These are phyloP conservation scores for Lathyrus aphaca DNA, from an alignment of 306 rosid genomes.

Conservation along the genomic window DNA sequence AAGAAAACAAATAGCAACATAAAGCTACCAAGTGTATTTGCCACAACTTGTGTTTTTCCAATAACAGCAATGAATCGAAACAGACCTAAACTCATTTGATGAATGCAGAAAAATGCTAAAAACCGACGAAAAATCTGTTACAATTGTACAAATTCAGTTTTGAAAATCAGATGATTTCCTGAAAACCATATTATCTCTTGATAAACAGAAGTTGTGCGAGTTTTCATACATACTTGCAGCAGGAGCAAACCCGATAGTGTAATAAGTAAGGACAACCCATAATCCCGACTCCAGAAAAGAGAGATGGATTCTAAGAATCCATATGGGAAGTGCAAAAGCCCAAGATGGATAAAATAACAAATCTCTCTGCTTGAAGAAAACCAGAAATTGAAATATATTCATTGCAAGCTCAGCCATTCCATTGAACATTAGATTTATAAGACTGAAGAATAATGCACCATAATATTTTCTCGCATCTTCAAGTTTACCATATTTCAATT, in stretches of 20 bases:
- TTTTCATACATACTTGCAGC: constrained; percentile 66
- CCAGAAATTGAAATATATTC: constrained; percentile 65
- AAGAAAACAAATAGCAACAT: constrained; percentile 66
- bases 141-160: constrained; percentile 17
- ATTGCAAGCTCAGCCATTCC: constrained; percentile 73
- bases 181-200: constrained; percentile 19
- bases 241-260: constrained; percentile 88
- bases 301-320: constrained; percentile 70
- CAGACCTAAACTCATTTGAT: constrained; percentile 77
- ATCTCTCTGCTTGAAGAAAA: constrained; percentile 80
- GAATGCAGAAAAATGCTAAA: constrained; percentile 75
- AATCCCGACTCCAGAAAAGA: constrained; percentile 76
- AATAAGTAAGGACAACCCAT: too few relatives aligned
- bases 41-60: constrained; percentile 74
- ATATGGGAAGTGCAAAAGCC: constrained; percentile 79
- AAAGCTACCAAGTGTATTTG: constrained; percentile 75
- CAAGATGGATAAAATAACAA: constrained; percentile 63
- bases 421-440: too few relatives aligned
- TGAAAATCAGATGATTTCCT: constrained; percentile 15
- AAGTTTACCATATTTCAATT: too few relatives aligned
- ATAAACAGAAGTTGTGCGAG: not conserved
- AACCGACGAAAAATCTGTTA: constrained; percentile 79
- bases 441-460: too few relatives aligned
- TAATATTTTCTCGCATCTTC: too few relatives aligned
- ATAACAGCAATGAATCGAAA: constrained; percentile 82